Evolutionary conservation across 805 yeast species (phyloP).

Genomic region (Candida alai): DNA sequence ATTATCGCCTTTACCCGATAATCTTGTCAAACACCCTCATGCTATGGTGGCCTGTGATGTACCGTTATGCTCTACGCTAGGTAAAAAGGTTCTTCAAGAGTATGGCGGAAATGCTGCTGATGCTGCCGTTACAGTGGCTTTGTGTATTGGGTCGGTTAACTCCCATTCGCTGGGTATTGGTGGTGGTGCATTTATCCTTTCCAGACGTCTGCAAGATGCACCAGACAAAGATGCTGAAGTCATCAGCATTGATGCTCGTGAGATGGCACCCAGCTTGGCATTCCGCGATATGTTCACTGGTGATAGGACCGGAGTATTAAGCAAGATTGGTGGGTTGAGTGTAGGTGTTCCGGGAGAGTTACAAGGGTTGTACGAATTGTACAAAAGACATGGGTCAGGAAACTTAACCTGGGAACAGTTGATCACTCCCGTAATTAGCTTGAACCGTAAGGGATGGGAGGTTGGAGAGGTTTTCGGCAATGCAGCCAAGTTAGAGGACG

Average conservation of each 20-base stretch:
- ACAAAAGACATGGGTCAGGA: slow-evolving; percentile 64
- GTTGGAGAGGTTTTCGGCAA: slow-evolving; percentile 22
- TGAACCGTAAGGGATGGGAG: slow-evolving; percentile 63
- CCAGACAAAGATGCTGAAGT: slow-evolving; percentile 41
- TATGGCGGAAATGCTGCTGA: slow-evolving; percentile 84
- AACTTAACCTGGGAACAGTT: slow-evolving; percentile 67
- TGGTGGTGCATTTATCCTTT: slow-evolving; percentile 78
- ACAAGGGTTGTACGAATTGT: slow-evolving; percentile 70
- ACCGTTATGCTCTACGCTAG: slow-evolving; percentile 60
- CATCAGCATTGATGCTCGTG: slow-evolving; percentile 78
- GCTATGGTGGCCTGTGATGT: slow-evolving; percentile 72
- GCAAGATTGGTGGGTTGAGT: slow-evolving; percentile 83
- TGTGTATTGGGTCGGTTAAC: slow-evolving; percentile 82
- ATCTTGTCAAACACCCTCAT: slow-evolving; percentile 35
- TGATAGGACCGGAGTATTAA: slow-evolving; percentile 20
- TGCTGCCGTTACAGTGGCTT: slow-evolving; percentile 83
- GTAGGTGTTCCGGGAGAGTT: slow-evolving; percentile 90
- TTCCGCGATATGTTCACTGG: slow-evolving; percentile 58
- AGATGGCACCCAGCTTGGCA: slow-evolving; percentile 71
- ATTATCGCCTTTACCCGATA: slow-evolving; percentile 37
- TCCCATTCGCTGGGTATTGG: slow-evolving; percentile 88
- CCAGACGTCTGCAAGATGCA: slow-evolving; percentile 27
- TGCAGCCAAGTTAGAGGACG: slow-evolving; percentile 14
- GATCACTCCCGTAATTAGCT: slow-evolving; percentile 67
- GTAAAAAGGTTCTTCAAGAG: slow-evolving; percentile 45